Evolutionary conservation across 768 basidiomycete genomes (phyloP).

Genomic region (Dendrothele bispora): DNA sequence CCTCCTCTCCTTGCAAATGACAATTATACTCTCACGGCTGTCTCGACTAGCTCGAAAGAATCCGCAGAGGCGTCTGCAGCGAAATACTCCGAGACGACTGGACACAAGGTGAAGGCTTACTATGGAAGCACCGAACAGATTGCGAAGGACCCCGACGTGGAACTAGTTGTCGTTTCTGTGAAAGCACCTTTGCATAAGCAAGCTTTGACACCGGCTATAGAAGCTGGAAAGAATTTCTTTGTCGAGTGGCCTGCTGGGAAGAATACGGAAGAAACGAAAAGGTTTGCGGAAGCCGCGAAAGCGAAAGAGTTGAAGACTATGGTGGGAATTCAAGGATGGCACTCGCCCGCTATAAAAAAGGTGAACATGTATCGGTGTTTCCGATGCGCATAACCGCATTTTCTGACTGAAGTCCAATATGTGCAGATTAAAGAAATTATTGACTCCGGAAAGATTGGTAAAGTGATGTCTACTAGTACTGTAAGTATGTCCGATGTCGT

Average conservation of each 20-base stretch:
- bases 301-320: conserved; percentile 28
- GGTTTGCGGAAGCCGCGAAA: conserved; percentile 31
- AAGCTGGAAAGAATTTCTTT: conserved; percentile 37
- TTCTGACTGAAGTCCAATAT: no score
- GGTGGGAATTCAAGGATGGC: conserved; percentile 35
- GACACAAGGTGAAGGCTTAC: conserved; percentile 29
- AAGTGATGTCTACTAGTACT: conserved; percentile 25
- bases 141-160: conserved; percentile 35
- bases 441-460: conserved; percentile 28
- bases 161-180: conserved; percentile 36
- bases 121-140: conserved; percentile 28
- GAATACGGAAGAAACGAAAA: conserved; percentile 28
- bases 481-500: conserved; percentile 15
- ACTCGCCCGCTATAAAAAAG: conserved; percentile 27
- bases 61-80: conserved; percentile 30
- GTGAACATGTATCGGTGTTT: conserved; percentile 13
- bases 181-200: conserved; percentile 30
- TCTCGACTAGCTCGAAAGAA: conserved; percentile 31
- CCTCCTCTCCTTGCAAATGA: conserved; percentile 23
- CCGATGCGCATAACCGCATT: not conserved
- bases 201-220: conserved; percentile 30
- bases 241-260: conserved; percentile 41
- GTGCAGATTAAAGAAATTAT: conserved; percentile 31
- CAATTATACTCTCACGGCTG: conserved; percentile 29
- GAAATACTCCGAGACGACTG: conserved; percentile 22